Percentiles rank a stretch among this genome's conserved stretches.
Conservation (phyloP, 2,329 filamentous ascomycete species). For the Didymella keratinophila region DNA sequence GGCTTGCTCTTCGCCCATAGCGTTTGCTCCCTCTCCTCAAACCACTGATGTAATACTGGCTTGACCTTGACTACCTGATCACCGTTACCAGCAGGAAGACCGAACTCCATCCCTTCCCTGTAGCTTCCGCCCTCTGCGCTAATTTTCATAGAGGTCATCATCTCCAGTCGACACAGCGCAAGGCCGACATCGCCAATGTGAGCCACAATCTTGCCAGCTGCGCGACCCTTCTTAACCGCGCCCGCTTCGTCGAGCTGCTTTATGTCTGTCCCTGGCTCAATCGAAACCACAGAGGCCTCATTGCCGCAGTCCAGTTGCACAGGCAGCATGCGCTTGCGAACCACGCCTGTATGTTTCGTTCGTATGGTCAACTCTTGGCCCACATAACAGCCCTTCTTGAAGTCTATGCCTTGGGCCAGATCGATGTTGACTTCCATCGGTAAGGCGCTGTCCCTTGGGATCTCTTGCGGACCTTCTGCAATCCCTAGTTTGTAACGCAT, state of each 20-base stretch:
- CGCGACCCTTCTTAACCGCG: slow-evolving; percentile 61
- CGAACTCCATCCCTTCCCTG: slow-evolving; percentile 64
- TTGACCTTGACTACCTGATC: slow-evolving; percentile 49
- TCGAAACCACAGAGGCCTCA: not conserved
- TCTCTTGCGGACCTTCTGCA: slow-evolving; percentile 83
- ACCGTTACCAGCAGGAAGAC: slow-evolving; percentile 32
- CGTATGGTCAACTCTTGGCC: slow-evolving; percentile 97
- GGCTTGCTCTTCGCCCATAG: slow-evolving; percentile 41
- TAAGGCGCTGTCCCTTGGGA: slow-evolving; percentile 73
- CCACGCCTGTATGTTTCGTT: slow-evolving; percentile 91
- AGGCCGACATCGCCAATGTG: slow-evolving; percentile 87
- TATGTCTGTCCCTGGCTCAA: slow-evolving; percentile 60
- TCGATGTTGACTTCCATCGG: slow-evolving; percentile 93
- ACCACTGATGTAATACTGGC: slow-evolving; percentile 84
- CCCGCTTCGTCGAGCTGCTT: slow-evolving; percentile 58
- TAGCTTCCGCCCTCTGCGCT: slow-evolving; percentile 71
- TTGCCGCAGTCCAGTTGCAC: slow-evolving; percentile 69
- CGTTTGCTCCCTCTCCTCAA: slow-evolving; percentile 52
- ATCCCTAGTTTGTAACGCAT: slow-evolving; percentile 82
- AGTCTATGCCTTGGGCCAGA: slow-evolving; percentile 84
- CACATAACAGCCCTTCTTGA: slow-evolving; percentile 95
- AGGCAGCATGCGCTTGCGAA: slow-evolving; percentile 88
- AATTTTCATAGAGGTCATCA: slow-evolving; percentile 82
- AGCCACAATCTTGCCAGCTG: slow-evolving; percentile 80
- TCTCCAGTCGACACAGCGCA: slow-evolving; percentile 84